phyloP scores from a whole-genome alignment of 2,329 filamentous ascomycete genomes.

The Colletotrichum paranaense region DNA sequence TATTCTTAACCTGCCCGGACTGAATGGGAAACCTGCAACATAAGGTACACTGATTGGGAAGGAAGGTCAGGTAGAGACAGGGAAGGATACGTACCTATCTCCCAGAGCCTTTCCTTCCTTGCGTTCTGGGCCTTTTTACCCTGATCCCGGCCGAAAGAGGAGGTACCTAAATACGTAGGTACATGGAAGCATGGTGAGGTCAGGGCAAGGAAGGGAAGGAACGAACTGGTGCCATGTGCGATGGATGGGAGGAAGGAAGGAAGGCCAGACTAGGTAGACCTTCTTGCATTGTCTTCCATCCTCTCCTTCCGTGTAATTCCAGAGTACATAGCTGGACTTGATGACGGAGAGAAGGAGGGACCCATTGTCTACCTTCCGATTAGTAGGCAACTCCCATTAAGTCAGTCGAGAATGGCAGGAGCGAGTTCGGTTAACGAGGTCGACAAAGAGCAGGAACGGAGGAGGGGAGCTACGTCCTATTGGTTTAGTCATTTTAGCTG shows the following conservation, averaged over 20 bases:
- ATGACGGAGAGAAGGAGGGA: not conserved
- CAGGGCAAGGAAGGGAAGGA: not conserved
- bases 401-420: not conserved
- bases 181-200: not conserved
- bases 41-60: not conserved
- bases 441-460: not conserved
- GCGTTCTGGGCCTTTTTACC: not conserved
- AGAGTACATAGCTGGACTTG: not conserved
- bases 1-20: not conserved
- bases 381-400: not conserved
- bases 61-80: not conserved
- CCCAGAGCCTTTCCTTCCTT: not conserved
- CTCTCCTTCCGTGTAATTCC: not conserved
- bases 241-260: not conserved
- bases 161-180: conserved; percentile 3
- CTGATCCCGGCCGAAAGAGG: not conserved
- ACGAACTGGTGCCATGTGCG: not conserved
- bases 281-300: not conserved
- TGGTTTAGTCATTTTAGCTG: not conserved
- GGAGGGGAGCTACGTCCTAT: not conserved
- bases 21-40: not conserved
- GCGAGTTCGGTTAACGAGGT: not conserved
- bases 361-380: not conserved
- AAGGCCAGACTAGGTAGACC: not conserved
- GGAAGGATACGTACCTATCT: conserved; percentile 1